Evolutionary conservation across 108 stramenopile genomes (phyloP).

Genomic region (Phaeodactylum tricornutum): DNA sequence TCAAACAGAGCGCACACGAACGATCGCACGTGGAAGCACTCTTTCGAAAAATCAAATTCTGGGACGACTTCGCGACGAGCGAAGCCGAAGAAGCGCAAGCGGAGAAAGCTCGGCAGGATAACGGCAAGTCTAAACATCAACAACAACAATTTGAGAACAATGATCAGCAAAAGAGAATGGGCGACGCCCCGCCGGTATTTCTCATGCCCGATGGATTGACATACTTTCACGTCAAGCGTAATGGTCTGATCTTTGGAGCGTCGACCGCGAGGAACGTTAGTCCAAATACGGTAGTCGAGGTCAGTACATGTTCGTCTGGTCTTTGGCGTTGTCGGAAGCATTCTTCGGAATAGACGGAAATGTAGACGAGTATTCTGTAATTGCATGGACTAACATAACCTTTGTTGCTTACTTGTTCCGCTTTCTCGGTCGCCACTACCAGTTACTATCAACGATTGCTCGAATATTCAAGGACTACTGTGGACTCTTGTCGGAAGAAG

Average conservation of each 20-base stretch:
- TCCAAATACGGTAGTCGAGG: conserved; percentile 72
- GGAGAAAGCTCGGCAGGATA: conserved; percentile 1
- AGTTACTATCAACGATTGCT: conserved; percentile 95
- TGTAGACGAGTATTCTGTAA: too few species aligned
- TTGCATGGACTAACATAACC: background rate
- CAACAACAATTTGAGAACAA: conserved; percentile 5
- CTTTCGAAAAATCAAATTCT: conserved; percentile 96
- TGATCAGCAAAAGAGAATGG: conserved; percentile 22
- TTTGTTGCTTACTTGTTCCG: background rate
- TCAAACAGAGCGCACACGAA: conserved; percentile 69
- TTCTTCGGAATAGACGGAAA: background rate
- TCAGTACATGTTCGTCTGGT: background rate
- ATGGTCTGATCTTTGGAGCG: conserved; percentile 93
- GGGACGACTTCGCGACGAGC: conserved; percentile 39
- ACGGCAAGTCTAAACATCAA: too few species aligned
- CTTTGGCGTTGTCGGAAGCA: background rate
- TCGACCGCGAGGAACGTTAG: conserved; percentile 89
- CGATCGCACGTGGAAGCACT: conserved; percentile 89
- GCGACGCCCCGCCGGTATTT: conserved; percentile 88
- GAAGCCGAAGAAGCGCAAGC: background rate
- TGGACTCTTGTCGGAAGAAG: conserved; percentile 94
- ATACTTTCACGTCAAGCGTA: conserved; percentile 92
- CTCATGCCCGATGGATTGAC: conserved; percentile 87
- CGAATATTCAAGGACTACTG: conserved; percentile 99
- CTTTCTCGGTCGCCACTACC: conserved; percentile 11